Percentiles rank a stretch among this genome's conserved stretches.
phyloP scores from a whole-genome alignment of 768 basidiomycete genomes.

The Auricularia cornea region DNA sequence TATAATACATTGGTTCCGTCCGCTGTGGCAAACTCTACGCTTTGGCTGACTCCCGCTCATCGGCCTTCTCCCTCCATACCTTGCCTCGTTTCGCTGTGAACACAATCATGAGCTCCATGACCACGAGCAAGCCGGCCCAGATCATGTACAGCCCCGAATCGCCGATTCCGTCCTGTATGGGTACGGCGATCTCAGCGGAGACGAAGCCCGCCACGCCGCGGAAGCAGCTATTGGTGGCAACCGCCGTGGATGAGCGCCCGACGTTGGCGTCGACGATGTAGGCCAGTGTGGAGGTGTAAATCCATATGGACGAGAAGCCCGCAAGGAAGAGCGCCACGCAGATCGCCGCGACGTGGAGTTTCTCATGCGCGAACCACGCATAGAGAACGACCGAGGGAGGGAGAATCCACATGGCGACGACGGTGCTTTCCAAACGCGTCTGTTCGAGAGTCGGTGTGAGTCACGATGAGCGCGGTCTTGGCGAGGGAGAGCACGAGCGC shows the following conservation, averaged over 20 bases:
- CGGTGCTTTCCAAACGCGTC: conserved; percentile 67
- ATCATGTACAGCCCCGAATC: conserved; percentile 77
- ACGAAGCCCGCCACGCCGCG: conserved; percentile 63
- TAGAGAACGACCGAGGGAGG: conserved; percentile 59
- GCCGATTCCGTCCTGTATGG: conserved; percentile 54
- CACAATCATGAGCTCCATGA: conserved; percentile 48
- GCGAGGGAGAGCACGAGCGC: not conserved
- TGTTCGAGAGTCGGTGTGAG: conserved; percentile 19
- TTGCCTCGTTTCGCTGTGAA: conserved; percentile 52
- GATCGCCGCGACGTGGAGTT: conserved; percentile 55
- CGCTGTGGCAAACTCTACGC: not conserved
- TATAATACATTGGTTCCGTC: not conserved
- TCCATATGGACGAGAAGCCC: conserved; percentile 64
- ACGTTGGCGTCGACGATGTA: conserved; percentile 84
- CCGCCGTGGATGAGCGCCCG: conserved; percentile 42
- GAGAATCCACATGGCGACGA: conserved; percentile 39
- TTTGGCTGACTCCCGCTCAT: conserved; percentile 30
- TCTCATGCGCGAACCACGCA: conserved; percentile 65
- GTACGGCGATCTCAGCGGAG: conserved; percentile 63
- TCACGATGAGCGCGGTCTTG: not conserved
- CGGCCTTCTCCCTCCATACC: conserved; percentile 47
- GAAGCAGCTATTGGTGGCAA: conserved; percentile 67
- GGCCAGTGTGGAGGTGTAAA: conserved; percentile 64
- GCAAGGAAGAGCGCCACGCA: conserved; percentile 63
- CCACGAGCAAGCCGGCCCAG: conserved; percentile 44